These are phyloP conservation scores for Tylopilus balloui DNA, from an alignment of 768 basidiomycete species.

Conservation along the genomic window DNA sequence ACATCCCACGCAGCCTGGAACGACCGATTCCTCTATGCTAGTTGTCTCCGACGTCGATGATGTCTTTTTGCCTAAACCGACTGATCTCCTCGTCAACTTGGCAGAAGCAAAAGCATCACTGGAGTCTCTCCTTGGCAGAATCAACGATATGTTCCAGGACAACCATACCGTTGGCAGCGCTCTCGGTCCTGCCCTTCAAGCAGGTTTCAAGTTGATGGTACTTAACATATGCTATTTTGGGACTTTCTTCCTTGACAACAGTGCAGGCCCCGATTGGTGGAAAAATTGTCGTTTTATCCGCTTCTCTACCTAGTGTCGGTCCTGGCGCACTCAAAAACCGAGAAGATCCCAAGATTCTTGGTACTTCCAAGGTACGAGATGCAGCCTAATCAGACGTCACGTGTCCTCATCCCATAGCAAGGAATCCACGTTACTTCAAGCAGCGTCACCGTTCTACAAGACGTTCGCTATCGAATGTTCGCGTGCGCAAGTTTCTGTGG, in stretches of 20 bases:
- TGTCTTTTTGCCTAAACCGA: conserved; percentile 95
- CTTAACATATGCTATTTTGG: conserved; percentile 8
- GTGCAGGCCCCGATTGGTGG: conserved; percentile 85
- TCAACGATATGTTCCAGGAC: conserved; percentile 99
- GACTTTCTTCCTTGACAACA: neutral
- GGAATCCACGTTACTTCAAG: conserved; percentile 90
- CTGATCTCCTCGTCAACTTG: conserved; percentile 93
- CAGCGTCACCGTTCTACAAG: conserved; percentile 96
- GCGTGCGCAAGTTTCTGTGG: conserved; percentile 92
- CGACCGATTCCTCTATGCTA: conserved; percentile 84
- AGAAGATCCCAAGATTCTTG: conserved; percentile 94
- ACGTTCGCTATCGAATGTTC: conserved; percentile 99
- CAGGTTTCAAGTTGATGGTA: conserved; percentile 94
- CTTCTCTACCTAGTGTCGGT: conserved; percentile 83
- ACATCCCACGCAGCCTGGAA: conserved; percentile 46
- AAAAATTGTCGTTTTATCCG: conserved; percentile 84
- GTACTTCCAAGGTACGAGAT: conserved; percentile 74
- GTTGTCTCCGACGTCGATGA: conserved; percentile 97
- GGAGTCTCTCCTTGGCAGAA: conserved; percentile 73
- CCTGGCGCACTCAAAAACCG: conserved; percentile 91
- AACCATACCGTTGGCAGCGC: conserved; percentile 91
- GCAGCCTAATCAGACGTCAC: neutral
- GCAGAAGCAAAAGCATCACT: conserved; percentile 76
- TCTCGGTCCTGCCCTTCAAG: conserved; percentile 90
- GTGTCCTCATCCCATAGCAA: conserved; percentile 26